Evolutionary conservation across 1,284 basidiomycete species (phyloP).

Genomic region (Paramarasmius palmivorus): DNA sequence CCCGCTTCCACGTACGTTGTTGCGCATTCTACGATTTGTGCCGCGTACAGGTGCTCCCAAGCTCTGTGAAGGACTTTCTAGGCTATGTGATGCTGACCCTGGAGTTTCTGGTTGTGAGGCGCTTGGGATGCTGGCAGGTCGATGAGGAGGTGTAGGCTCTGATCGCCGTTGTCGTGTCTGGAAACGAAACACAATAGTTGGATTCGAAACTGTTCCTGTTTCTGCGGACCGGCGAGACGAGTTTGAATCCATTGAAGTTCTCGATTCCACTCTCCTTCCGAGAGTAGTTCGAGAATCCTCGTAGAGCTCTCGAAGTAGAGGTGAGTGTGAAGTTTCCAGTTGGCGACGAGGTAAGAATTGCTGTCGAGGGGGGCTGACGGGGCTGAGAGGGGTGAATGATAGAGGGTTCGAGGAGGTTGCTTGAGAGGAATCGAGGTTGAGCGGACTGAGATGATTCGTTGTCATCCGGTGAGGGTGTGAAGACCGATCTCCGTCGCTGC

Average conservation of each 20-base stretch:
- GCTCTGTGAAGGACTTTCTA: not conserved
- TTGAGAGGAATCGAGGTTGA: not conserved
- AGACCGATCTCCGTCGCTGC: not conserved
- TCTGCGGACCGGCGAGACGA: not conserved
- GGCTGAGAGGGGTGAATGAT: not conserved
- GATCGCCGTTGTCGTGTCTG: too few relatives aligned
- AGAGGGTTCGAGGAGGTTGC: not conserved
- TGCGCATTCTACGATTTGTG: not conserved
- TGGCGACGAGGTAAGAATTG: not conserved
- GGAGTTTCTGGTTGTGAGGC: too few relatives aligned
- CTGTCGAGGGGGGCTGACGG: slow-evolving; percentile 2
- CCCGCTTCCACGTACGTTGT: not conserved
- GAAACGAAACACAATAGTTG: too few relatives aligned
- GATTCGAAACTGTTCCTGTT: not conserved
- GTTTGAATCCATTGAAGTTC: not conserved
- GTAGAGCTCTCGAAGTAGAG: not conserved
- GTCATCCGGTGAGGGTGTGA: not conserved
- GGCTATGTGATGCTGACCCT: not conserved
- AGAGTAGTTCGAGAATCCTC: slow-evolving; percentile 1
- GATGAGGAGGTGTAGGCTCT: too few relatives aligned
- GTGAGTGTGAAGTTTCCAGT: not conserved
- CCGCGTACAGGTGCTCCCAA: not conserved
- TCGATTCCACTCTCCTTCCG: not conserved
- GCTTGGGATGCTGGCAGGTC: too few relatives aligned
- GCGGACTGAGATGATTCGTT: not conserved